Conservation (phyloP, 768 basidiomycete genomes). For the Boletus speciosus region DNA sequence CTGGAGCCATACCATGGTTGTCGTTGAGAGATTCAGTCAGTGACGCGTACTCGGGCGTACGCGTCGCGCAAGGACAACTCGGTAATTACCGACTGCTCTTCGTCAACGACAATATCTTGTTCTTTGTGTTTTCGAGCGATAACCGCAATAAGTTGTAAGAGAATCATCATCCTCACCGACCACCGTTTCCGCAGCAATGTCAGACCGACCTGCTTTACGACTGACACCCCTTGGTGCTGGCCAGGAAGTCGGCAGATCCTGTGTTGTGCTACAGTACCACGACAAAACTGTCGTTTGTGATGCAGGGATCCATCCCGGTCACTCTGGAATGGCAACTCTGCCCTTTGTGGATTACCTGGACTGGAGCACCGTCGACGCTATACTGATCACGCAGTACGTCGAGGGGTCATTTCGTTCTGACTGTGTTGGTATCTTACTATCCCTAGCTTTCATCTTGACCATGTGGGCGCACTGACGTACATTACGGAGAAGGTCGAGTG, state of each 20-base stretch:
- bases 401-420: background rate
- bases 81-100: constrained; percentile 18
- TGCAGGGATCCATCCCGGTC: constrained; percentile 90
- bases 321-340: constrained; percentile 87
- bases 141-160: background rate
- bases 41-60: constrained; percentile 27
- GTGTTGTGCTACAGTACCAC: constrained; percentile 89
- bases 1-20: constrained; percentile 47
- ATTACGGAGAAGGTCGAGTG: constrained; percentile 86
- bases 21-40: constrained; percentile 18
- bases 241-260: constrained; percentile 95
- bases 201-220: constrained; percentile 58
- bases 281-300: constrained; percentile 94
- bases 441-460: constrained; percentile 89
- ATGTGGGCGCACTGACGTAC: constrained; percentile 93
- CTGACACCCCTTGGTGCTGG: constrained; percentile 91
- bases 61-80: constrained; percentile 16
- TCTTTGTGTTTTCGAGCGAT: background rate
- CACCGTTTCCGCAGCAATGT: constrained; percentile 31
- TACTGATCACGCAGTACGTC: constrained; percentile 90
- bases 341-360: constrained; percentile 96
- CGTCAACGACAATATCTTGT: too few relatives aligned
- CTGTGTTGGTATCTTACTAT: background rate
- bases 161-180: background rate
- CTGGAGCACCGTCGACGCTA: constrained; percentile 94